Base-by-base conservation (phyloP, 1,284 basidiomycete species). In the Cutaneotrichosporon cavernicola region DNA sequence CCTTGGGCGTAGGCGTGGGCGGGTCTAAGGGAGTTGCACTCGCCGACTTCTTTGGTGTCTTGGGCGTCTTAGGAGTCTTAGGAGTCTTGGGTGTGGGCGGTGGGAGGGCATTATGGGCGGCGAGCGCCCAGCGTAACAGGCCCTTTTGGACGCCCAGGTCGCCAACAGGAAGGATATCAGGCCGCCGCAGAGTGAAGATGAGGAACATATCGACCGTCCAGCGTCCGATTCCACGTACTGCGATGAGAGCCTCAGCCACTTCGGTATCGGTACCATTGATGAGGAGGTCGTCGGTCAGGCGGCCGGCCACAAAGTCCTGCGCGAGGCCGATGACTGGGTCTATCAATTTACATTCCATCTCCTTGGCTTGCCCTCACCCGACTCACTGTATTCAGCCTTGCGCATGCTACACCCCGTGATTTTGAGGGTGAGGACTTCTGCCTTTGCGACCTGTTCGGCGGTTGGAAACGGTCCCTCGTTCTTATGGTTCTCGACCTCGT, bases 61-160 rank as follows among this genome's bases (percentile, higher is more conserved):
- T 81, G 22, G 80, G 80, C 34, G 85, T 76, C 65, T 85, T 78
- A 7, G 87, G 85, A 26, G 26, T 26, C 59, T 79, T 81, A 21
- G 80, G 80, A 16, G 58, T 67, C 62, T 66, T 67, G 4, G 63
- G 66, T 21, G 68, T 72, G 30, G 60, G 64, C 9, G 70, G 71
- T 0, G 63, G 63, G 18, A 70, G 67, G 18, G 71, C 75, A 53
- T 62, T 85, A 75, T 91, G 88, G 22, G 86, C 83, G 3, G 88
- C 83, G 40, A 91, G 80, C 65, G 88, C 85, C 90, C 90, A 93
- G 47, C 87, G 84, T 53, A 90, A 77, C 5, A 93, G 71, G 18
- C 91, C 90, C 53, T 90, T 87, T 73, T 92, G 90, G 2, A 91
- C 87, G 14, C 91, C 91, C 16, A 93, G 83, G 71, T 93, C 91